Conservation (phyloP, 495 filamentous ascomycete genomes). For the Elasticomyces elasticus region DNA sequence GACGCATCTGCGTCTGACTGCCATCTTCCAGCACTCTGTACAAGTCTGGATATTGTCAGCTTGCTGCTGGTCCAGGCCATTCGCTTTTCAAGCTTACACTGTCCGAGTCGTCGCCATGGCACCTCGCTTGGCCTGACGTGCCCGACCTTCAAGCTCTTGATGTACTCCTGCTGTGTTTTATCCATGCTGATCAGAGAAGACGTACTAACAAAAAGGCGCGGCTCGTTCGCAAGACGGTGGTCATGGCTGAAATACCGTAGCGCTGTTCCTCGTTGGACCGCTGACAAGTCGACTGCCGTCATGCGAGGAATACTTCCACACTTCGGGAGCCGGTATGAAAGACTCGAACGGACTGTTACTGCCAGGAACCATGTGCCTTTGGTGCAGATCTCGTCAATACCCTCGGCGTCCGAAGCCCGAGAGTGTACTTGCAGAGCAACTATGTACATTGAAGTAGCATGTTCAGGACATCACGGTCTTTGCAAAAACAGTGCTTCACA, state of each 20-base stretch:
- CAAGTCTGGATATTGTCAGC: not conserved
- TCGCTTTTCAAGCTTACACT: not conserved
- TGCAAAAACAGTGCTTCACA: too few relatives aligned
- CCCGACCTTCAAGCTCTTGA: not conserved
- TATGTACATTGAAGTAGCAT: too few relatives aligned
- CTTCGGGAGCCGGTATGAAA: not conserved
- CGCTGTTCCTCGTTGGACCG: too few relatives aligned
- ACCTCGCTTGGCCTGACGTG: constrained; percentile 1
- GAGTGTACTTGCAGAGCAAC: too few relatives aligned
- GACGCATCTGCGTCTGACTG: not conserved
- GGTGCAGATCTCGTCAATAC: not conserved
- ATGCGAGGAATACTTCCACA: not conserved
- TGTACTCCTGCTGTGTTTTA: not conserved
- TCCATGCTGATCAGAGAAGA: not conserved
- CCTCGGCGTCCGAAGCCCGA: not conserved
- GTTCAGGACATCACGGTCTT: too few relatives aligned
- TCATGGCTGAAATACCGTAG: too few relatives aligned
- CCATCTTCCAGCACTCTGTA: not conserved
- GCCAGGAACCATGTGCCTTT: not conserved
- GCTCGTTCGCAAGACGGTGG: not conserved
- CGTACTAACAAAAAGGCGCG: not conserved
- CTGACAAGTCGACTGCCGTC: too few relatives aligned
- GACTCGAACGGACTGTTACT: not conserved
- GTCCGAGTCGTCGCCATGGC: not conserved
- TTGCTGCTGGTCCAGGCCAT: not conserved